Conservation (phyloP, 108 stramenopile genomes). For the Fistulifera pelliculosa region DNA sequence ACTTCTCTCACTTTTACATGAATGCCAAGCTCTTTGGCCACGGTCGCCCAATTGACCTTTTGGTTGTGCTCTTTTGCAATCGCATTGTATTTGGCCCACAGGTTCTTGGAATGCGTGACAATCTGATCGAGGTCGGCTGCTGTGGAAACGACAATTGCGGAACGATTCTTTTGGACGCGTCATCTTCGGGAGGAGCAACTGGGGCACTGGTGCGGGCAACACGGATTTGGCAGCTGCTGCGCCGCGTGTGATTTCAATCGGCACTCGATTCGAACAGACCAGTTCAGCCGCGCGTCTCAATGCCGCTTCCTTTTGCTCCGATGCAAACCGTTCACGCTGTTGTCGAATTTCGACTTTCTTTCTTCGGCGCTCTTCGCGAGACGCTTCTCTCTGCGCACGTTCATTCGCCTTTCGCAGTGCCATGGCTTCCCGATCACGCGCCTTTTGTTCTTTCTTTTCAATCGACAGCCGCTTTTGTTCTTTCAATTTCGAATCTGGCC, state of each 20-base stretch:
- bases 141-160: constrained; percentile 67
- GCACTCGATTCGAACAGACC: constrained; percentile 60
- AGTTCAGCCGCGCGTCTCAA: constrained; percentile 59
- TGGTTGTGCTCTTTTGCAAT: constrained; percentile 82
- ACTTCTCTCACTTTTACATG: constrained; percentile 84
- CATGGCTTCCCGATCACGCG: constrained; percentile 46
- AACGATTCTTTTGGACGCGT: constrained; percentile 40
- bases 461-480: constrained; percentile 41
- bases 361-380: constrained; percentile 50
- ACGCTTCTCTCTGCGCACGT: constrained; percentile 39
- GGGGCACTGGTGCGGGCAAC: neutral
- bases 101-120: constrained; percentile 66
- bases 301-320: constrained; percentile 70
- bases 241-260: constrained; percentile 67
- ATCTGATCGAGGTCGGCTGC: constrained; percentile 64
- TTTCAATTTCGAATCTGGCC: constrained; percentile 8
- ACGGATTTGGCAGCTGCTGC: constrained; percentile 21
- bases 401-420: constrained; percentile 43
- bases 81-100: constrained; percentile 82
- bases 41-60: constrained; percentile 75
- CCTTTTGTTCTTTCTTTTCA: constrained; percentile 38
- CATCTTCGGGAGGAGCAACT: neutral
- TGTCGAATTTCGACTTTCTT: constrained; percentile 45
- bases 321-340: constrained; percentile 49
- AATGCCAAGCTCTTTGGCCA: constrained; percentile 73